phyloP scores from a whole-genome alignment of 2,329 filamentous ascomycete species.

The Penicillium palitans region DNA sequence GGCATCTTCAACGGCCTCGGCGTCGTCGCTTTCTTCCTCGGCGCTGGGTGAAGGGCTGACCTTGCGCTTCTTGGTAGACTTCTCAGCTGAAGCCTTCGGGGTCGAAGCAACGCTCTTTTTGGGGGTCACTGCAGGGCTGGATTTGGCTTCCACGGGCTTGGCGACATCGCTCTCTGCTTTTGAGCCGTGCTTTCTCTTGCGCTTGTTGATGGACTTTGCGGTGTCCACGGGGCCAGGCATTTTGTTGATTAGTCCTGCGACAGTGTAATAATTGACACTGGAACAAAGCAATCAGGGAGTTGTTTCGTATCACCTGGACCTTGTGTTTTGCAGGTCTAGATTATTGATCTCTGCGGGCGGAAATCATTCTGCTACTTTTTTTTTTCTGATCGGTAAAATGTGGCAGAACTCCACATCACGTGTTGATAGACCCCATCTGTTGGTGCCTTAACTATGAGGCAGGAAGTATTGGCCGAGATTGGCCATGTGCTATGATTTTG shows the following conservation, averaged over 20 bases:
- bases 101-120: constrained; percentile 24
- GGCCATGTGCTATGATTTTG: not conserved
- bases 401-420: constrained; percentile 35
- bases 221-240: constrained; percentile 42
- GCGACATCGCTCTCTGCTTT: constrained; percentile 30
- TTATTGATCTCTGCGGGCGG: constrained; percentile 23
- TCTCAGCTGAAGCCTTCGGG: constrained; percentile 27
- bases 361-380: constrained; percentile 30
- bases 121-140: constrained; percentile 21
- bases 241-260: constrained; percentile 21
- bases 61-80: constrained; percentile 42
- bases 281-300: constrained; percentile 10
- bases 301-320: constrained; percentile 12
- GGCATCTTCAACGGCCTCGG: constrained; percentile 20
- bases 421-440: constrained; percentile 28
- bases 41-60: constrained; percentile 39
- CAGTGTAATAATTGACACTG: constrained; percentile 6
- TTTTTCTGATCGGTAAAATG: constrained; percentile 27
- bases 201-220: constrained; percentile 44
- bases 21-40: constrained; percentile 35
- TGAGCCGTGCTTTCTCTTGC: constrained; percentile 47
- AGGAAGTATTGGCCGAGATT: not conserved
- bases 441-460: constrained; percentile 16
- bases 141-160: constrained; percentile 27
- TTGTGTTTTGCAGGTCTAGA: constrained; percentile 29